Percentiles rank a stretch among this genome's conserved stretches.
phyloP scores from a whole-genome alignment of 352 stramenopile genomes.

The Phytophthora brassicae region DNA sequence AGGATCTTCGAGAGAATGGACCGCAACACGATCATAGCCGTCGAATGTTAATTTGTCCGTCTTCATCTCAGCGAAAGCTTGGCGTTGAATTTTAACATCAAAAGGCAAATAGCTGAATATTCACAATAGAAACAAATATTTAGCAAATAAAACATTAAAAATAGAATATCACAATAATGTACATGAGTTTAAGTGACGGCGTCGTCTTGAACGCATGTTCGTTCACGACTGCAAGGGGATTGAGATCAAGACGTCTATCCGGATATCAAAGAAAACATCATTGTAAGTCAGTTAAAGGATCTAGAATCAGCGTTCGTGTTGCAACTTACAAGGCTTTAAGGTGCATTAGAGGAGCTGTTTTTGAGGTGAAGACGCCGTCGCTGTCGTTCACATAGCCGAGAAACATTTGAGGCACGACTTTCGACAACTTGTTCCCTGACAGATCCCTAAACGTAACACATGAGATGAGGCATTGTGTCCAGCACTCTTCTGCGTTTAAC shows the following conservation, averaged over 20 bases:
- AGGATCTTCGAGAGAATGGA: conserved; percentile 61
- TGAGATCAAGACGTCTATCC: conserved; percentile 68
- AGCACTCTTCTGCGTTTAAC: conserved; percentile 12
- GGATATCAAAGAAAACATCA: background rate
- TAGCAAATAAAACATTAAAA: background rate
- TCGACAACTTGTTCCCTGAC: conserved; percentile 70
- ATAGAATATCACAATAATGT: conserved; percentile 17
- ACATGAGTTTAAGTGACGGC: conserved; percentile 72
- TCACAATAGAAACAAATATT: conserved; percentile 4
- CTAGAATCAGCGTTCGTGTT: background rate
- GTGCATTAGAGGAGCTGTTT: conserved; percentile 48
- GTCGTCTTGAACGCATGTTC: conserved; percentile 65
- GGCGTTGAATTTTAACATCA: conserved; percentile 72
- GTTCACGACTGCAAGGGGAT: conserved; percentile 70
- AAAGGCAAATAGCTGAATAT: conserved; percentile 63
- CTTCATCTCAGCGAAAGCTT: conserved; percentile 77
- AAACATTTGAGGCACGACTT: conserved; percentile 71
- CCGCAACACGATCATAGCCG: conserved; percentile 53
- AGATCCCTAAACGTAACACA: conserved; percentile 44
- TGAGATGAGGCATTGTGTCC: conserved; percentile 8
- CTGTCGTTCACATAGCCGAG: conserved; percentile 53
- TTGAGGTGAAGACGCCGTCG: conserved; percentile 48
- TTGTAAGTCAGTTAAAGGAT: conserved; percentile 4
- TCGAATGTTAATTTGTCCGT: conserved; percentile 68
- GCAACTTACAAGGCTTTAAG: conserved; percentile 73